Percentiles rank a stretch among this genome's conserved stretches.
Evolutionary conservation across 257 asterid genomes (phyloP).

Genomic region (Gardenia jasminoides): DNA sequence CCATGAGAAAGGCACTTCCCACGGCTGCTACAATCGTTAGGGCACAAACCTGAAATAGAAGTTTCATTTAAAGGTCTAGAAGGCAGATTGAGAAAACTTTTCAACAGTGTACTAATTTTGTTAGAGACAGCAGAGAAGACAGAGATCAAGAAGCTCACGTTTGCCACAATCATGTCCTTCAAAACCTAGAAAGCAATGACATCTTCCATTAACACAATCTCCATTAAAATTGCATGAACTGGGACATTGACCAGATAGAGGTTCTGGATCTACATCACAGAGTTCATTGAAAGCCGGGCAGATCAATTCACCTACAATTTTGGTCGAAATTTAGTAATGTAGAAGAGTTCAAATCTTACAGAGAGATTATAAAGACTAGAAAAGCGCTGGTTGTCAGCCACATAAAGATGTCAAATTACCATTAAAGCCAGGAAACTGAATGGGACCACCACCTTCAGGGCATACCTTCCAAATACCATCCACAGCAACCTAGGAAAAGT

Average conservation of each 20-base stretch:
- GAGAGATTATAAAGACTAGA: not conserved
- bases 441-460: conserved; percentile 81
- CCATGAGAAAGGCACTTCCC: conserved; percentile 72
- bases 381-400: not conserved
- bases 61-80: not conserved
- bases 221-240: conserved; percentile 80
- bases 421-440: conserved; percentile 76
- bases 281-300: conserved; percentile 97
- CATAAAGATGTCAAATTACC: conserved; percentile 38
- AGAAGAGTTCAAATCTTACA: not conserved
- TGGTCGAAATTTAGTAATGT: not conserved
- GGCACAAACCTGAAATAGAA: conserved; percentile 65
- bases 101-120: not conserved
- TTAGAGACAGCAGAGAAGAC: not conserved
- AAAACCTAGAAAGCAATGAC: conserved; percentile 87
- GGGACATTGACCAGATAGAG: conserved; percentile 74
- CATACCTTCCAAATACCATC: conserved; percentile 83
- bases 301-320: conserved; percentile 67
- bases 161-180: conserved; percentile 85
- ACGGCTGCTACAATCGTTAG: conserved; percentile 57
- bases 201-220: conserved; percentile 82
- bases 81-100: conserved; percentile 4
- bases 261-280: conserved; percentile 63
- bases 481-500: conserved; percentile 69
- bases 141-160: conserved; percentile 30